Conservation (phyloP, 1,139 yeast species). For the Suhomyces ambrosiae region DNA sequence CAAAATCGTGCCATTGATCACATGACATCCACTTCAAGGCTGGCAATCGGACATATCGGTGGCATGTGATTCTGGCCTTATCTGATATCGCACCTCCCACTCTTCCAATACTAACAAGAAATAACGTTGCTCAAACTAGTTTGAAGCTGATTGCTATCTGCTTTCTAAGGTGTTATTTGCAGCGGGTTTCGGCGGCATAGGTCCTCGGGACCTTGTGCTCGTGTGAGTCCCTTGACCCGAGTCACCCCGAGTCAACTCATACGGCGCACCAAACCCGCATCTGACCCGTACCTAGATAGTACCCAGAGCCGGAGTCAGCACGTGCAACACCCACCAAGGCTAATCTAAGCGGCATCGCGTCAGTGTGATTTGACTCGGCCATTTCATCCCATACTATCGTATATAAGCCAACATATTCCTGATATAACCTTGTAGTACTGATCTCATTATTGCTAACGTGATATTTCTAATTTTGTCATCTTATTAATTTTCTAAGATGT, state of each 20-base stretch:
- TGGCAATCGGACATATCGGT: no score
- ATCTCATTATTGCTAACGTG: not conserved
- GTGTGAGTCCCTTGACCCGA: not conserved
- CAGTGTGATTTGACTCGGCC: constrained; percentile 10
- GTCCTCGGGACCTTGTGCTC: not conserved
- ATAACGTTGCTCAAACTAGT: no score
- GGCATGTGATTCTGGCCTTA: no score
- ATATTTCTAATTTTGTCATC: no score
- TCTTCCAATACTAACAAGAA: no score
- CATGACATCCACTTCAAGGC: no score
- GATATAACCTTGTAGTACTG: not conserved
- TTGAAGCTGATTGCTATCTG: no score
- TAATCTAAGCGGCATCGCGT: not conserved
- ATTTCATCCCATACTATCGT: not conserved
- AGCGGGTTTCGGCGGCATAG: no score
- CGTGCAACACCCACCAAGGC: constrained; percentile 1
- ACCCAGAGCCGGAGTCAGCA: constrained; percentile 8
- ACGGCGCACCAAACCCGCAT: not conserved
- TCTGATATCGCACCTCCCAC: no score
- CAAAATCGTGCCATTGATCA: no score
- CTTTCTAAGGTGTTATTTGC: no score
- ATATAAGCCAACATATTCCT: constrained; percentile 1
- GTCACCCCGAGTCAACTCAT: constrained; percentile 5
- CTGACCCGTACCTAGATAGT: not conserved
- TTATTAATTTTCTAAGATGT: no score